Evolutionary conservation across 225 moss, liverwort and hornwort genomes (phyloP).

Genomic region (Sphagnum tenellum): DNA sequence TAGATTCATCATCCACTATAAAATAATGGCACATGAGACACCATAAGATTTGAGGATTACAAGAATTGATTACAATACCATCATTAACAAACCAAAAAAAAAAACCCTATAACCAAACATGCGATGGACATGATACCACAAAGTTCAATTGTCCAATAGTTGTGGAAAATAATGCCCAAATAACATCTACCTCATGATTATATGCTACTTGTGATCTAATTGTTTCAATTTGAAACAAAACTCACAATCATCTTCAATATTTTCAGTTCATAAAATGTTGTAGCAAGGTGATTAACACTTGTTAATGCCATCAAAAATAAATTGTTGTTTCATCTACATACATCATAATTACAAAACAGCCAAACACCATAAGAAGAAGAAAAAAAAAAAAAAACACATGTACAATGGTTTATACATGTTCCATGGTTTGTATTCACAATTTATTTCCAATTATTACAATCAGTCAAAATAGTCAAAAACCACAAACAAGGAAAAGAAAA

Average conservation of each 20-base stretch:
- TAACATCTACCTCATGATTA: neutral
- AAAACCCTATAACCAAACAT: neutral
- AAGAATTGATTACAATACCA: neutral
- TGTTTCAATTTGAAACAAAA: neutral
- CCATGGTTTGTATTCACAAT: no score
- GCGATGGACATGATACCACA: neutral
- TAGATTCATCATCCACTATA: neutral
- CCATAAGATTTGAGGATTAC: neutral
- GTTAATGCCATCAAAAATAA: neutral
- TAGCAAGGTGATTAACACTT: neutral
- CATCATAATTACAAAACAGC: no score
- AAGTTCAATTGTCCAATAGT: neutral
- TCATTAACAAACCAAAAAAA: neutral
- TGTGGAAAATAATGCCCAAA: neutral
- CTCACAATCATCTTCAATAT: neutral
- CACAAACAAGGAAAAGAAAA: no score
- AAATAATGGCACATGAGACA: neutral
- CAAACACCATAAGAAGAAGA: no score
- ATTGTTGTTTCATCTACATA: no score
- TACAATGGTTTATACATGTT: no score
- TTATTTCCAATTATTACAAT: no score
- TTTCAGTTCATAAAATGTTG: neutral
- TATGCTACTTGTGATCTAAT: neutral
- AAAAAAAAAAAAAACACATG: no score
- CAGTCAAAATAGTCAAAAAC: no score